Evolutionary conservation across 306 rosid genomes (phyloP).

Genomic region (Castanea crenata): DNA sequence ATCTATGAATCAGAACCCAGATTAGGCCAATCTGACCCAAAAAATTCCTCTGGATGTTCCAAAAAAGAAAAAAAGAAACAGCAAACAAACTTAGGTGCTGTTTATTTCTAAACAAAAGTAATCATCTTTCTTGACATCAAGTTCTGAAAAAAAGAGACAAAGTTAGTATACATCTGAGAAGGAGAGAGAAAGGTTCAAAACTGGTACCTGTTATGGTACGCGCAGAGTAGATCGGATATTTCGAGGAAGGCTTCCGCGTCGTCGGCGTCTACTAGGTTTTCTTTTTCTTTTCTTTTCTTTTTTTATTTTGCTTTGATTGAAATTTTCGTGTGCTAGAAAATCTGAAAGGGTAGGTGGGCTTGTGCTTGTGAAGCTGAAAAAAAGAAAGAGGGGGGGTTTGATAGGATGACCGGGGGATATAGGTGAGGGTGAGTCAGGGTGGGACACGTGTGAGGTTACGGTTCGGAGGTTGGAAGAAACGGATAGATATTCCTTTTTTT

Average conservation of each 20-base stretch:
- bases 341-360: background rate
- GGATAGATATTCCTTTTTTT: background rate
- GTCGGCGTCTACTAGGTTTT: too few relatives aligned
- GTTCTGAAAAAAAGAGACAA: background rate
- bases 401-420: background rate
- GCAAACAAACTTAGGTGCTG: too few relatives aligned
- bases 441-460: conserved; percentile 7
- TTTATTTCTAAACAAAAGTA: too few relatives aligned
- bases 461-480: background rate
- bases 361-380: background rate
- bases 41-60: background rate
- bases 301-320: conserved; percentile 13
- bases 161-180: too few relatives aligned
- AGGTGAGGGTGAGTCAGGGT: background rate
- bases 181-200: too few relatives aligned
- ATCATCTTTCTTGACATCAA: background rate
- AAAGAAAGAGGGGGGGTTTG: background rate
- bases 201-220: too few relatives aligned
- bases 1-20: conserved; percentile 7
- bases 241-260: too few relatives aligned
- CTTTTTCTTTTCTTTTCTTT: background rate
- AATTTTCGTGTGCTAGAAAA: background rate
- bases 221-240: too few relatives aligned
- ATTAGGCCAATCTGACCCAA: background rate
- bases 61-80: too few relatives aligned